These are phyloP conservation scores for Fusarium papillatum DNA, from an alignment of 2,329 filamentous ascomycete genomes.

Conservation along the genomic window DNA sequence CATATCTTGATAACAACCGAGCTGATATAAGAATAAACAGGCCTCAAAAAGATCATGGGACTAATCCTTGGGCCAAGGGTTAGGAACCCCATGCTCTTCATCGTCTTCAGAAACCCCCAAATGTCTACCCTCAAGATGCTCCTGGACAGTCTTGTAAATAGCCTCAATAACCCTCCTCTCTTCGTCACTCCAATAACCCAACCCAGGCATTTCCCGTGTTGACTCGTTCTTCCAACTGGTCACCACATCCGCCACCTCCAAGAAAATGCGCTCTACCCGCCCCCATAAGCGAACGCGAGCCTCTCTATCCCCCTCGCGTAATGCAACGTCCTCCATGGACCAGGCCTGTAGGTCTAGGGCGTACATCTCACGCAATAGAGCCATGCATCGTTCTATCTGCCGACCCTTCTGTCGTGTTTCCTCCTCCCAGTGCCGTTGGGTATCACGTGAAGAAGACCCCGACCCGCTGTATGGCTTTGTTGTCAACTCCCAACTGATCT, in stretches of 20 bases:
- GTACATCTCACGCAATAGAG: neutral
- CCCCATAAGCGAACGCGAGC: neutral
- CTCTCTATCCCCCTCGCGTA: neutral
- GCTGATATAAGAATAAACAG: neutral
- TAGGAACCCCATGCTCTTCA: neutral
- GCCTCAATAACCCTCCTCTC: neutral
- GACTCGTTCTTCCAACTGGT: neutral
- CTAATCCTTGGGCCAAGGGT: neutral
- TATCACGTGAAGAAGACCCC: neutral
- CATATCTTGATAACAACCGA: neutral
- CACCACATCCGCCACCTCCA: neutral
- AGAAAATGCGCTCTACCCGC: slow-evolving; percentile 1
- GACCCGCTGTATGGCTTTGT: neutral
- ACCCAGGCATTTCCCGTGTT: neutral
- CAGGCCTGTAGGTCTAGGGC: neutral
- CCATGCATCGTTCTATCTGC: slow-evolving; percentile 3
- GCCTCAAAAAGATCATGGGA: neutral
- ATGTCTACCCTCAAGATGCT: slow-evolving; percentile 1
- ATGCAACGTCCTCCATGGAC: slow-evolving; percentile 1
- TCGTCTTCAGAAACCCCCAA: neutral
- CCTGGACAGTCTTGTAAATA: neutral
- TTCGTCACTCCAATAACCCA: neutral
- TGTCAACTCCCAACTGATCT: neutral
- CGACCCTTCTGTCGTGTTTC: neutral
- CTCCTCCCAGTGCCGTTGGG: neutral